Evolutionary conservation across 2,329 filamentous ascomycete species (phyloP).

Genomic region (Ceratocystis destructans): DNA sequence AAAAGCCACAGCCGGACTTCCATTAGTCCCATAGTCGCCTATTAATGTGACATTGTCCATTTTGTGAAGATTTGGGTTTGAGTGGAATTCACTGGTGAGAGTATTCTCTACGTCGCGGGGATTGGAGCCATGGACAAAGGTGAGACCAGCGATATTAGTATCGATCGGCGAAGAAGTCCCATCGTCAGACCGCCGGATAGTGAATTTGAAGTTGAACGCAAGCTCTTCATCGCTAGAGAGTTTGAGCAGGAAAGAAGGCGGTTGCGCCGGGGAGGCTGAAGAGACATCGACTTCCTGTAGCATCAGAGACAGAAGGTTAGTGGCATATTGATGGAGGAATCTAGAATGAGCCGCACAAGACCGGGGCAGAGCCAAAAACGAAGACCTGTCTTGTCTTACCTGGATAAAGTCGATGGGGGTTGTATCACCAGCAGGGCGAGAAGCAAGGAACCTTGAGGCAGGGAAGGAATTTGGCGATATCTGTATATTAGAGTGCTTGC

Average conservation of each 20-base stretch:
- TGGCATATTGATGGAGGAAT: background rate
- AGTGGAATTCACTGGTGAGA: constrained; percentile 88
- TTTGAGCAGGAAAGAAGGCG: constrained; percentile 58
- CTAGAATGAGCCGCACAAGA: constrained; percentile 5
- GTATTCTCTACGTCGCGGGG: constrained; percentile 81
- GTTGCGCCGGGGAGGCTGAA: background rate
- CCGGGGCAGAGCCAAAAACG: constrained; percentile 20
- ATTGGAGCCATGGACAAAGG: constrained; percentile 80
- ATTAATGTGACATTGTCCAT: constrained; percentile 91
- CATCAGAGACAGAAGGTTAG: background rate
- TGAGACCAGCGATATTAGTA: constrained; percentile 74
- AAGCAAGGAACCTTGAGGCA: constrained; percentile 60
- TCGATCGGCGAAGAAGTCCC: constrained; percentile 41
- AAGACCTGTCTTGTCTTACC: constrained; percentile 38
- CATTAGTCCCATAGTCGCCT: constrained; percentile 77
- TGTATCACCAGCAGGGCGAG: constrained; percentile 58
- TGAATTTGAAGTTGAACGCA: constrained; percentile 82
- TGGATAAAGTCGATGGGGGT: constrained; percentile 80
- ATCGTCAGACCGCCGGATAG: constrained; percentile 49
- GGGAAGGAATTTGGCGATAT: constrained; percentile 79
- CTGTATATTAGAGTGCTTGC: constrained; percentile 61
- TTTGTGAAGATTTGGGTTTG: constrained; percentile 93
- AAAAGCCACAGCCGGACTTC: constrained; percentile 73
- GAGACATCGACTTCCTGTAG: background rate
- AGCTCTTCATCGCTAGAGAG: constrained; percentile 85